These are phyloP conservation scores for Eragrostis nindensis DNA, from an alignment of 176 grass and related monocot genomes.

Conservation along the genomic window DNA sequence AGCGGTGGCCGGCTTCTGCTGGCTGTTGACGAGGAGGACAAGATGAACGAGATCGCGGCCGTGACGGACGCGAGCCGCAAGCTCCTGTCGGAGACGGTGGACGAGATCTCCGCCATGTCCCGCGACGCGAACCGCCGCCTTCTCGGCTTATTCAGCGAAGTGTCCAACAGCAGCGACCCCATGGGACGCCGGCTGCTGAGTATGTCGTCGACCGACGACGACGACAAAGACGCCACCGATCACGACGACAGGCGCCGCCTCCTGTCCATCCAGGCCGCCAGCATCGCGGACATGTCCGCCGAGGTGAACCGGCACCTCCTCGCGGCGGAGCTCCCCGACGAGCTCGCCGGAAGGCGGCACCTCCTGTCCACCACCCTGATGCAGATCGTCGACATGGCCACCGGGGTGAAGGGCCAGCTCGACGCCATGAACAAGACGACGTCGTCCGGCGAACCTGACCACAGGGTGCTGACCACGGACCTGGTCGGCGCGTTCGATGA, in stretches of 20 bases:
- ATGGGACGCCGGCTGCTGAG: constrained; percentile 1
- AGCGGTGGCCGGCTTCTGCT: neutral
- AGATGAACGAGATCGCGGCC: constrained; percentile 15
- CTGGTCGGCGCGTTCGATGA: constrained; percentile 52
- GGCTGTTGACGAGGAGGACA: neutral
- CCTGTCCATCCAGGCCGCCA: constrained; percentile 11
- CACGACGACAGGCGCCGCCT: neutral
- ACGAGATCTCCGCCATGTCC: constrained; percentile 44
- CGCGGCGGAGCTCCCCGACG: constrained; percentile 33
- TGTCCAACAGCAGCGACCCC: neutral
- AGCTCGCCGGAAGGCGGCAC: constrained; percentile 17
- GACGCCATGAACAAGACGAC: neutral
- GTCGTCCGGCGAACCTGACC: too few relatives aligned
- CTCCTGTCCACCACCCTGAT: constrained; percentile 35
- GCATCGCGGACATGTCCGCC: constrained; percentile 41
- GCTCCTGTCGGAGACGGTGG: constrained; percentile 41
- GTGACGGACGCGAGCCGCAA: constrained; percentile 22
- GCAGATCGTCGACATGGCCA: constrained; percentile 24
- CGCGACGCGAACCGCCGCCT: constrained; percentile 33
- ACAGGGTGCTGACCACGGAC: constrained; percentile 27
- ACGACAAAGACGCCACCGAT: neutral
- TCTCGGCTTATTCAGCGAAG: neutral
- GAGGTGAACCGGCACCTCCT: constrained; percentile 45
- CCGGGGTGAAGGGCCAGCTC: constrained; percentile 47
- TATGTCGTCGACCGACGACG: neutral